These are phyloP conservation scores for Stylonectria norvegica DNA, from an alignment of 2,329 filamentous ascomycete species.

Conservation along the genomic window DNA sequence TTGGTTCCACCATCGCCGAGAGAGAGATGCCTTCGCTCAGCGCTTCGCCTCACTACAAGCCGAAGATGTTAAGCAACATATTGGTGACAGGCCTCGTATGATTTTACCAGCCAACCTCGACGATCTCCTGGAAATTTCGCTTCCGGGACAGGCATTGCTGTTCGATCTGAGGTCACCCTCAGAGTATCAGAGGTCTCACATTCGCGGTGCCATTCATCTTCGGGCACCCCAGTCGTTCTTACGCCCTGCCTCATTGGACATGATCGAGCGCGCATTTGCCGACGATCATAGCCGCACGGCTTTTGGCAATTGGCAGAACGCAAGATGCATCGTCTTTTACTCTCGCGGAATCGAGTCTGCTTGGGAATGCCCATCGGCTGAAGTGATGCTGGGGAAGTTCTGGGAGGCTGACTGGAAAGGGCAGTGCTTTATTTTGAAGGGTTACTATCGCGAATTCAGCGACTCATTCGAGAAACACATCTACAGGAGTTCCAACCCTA, in stretches of 20 bases:
- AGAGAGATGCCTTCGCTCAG: slow-evolving; percentile 44
- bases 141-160: slow-evolving; percentile 43
- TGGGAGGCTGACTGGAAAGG: slow-evolving; percentile 47
- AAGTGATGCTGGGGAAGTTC: slow-evolving; percentile 44
- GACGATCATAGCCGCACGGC: slow-evolving; percentile 46
- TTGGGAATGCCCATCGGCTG: slow-evolving; percentile 50
- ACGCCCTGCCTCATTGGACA: slow-evolving; percentile 44
- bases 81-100: slow-evolving; percentile 40
- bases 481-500: slow-evolving; percentile 39
- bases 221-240: slow-evolving; percentile 49
- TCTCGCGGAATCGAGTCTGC: slow-evolving; percentile 47
- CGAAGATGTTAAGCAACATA: slow-evolving; percentile 32
- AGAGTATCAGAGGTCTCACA: slow-evolving; percentile 50
- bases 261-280: slow-evolving; percentile 48
- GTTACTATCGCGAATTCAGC: slow-evolving; percentile 54
- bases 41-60: slow-evolving; percentile 44
- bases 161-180: slow-evolving; percentile 47
- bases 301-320: slow-evolving; percentile 46
- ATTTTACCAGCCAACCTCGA: slow-evolving; percentile 51
- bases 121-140: slow-evolving; percentile 48
- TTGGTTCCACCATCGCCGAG: slow-evolving; percentile 54
- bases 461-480: slow-evolving; percentile 51
- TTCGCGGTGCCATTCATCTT: slow-evolving; percentile 51
- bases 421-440: slow-evolving; percentile 52
- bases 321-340: slow-evolving; percentile 52